These are phyloP conservation scores for Penicillium expansum DNA, from an alignment of 2,329 filamentous ascomycete genomes.

Conservation along the genomic window DNA sequence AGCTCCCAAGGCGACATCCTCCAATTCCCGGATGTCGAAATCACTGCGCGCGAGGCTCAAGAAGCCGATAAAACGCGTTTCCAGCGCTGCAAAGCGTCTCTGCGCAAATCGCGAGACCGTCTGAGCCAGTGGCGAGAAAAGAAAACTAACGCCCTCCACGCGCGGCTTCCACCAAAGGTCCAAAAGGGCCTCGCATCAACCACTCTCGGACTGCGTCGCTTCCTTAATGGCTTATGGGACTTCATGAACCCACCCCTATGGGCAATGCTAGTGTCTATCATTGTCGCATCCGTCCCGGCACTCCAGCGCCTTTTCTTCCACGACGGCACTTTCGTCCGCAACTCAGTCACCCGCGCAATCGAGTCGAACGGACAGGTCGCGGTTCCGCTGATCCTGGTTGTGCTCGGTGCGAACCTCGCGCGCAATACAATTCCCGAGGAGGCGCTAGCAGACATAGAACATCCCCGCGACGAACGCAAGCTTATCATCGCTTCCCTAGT, in stretches of 20 bases:
- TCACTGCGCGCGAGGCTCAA: conserved; percentile 26
- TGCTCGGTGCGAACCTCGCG: conserved; percentile 90
- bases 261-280: conserved; percentile 90
- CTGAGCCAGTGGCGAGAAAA: conserved; percentile 22
- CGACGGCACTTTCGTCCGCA: conserved; percentile 84
- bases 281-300: conserved; percentile 81
- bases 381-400: conserved; percentile 90
- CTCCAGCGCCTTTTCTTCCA: conserved; percentile 85
- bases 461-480: conserved; percentile 65
- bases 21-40: conserved; percentile 52
- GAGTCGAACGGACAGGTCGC: conserved; percentile 84
- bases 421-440: conserved; percentile 78
- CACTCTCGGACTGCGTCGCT: conserved; percentile 46
- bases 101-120: conserved; percentile 20
- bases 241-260: conserved; percentile 99
- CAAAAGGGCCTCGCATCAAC: conserved; percentile 51
- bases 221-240: conserved; percentile 71
- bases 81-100: conserved; percentile 28
- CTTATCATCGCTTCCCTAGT: conserved; percentile 82
- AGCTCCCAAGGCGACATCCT: conserved; percentile 56
- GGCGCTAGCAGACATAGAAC: conserved; percentile 65
- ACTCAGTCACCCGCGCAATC: conserved; percentile 87
- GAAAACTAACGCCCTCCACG: conserved; percentile 40
- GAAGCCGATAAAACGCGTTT: conserved; percentile 27
- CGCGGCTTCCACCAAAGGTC: conserved; percentile 51